Evolutionary conservation across 768 basidiomycete genomes (phyloP).

Genomic region (Leccinum barrowsii): DNA sequence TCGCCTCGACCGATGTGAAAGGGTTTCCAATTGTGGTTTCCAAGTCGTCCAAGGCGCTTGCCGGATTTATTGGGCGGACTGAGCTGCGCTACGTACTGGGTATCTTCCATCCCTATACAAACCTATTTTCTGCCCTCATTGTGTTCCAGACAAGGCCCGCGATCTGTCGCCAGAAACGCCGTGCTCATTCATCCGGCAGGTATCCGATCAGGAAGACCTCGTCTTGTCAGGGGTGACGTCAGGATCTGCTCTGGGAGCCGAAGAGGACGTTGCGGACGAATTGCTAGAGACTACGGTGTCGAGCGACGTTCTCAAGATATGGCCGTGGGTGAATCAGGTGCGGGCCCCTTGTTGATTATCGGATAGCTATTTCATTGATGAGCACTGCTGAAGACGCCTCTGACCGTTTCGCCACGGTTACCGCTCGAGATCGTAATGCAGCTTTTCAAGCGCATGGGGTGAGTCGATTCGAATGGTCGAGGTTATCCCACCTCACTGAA

Average conservation of each 20-base stretch:
- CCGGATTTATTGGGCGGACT: slow-evolving; percentile 85
- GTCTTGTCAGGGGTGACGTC: slow-evolving; percentile 41
- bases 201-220: slow-evolving; percentile 51
- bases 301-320: slow-evolving; percentile 60
- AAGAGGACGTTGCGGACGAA: slow-evolving; percentile 66
- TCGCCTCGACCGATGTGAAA: slow-evolving; percentile 73
- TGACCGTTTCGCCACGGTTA: slow-evolving; percentile 88
- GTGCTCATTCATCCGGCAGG: slow-evolving; percentile 61
- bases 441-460: slow-evolving; percentile 98
- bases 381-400: slow-evolving; percentile 64
- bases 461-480: slow-evolving; percentile 30
- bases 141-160: slow-evolving; percentile 62
- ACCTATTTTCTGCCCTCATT: neutral
- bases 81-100: slow-evolving; percentile 87
- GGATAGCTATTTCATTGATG: neutral
- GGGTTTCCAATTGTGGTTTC: slow-evolving; percentile 87
- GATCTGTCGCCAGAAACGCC: slow-evolving; percentile 59
- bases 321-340: slow-evolving; percentile 96
- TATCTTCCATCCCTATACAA: slow-evolving; percentile 28
- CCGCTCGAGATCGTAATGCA: slow-evolving; percentile 98
- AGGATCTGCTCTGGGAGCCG: slow-evolving; percentile 52
- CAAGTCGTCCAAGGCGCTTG: slow-evolving; percentile 54
- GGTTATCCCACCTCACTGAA: neutral
- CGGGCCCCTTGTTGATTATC: neutral
- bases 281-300: slow-evolving; percentile 59